phyloP scores from a whole-genome alignment of 2,329 filamentous ascomycete species.

The Hymenoscyphus salicellus region DNA sequence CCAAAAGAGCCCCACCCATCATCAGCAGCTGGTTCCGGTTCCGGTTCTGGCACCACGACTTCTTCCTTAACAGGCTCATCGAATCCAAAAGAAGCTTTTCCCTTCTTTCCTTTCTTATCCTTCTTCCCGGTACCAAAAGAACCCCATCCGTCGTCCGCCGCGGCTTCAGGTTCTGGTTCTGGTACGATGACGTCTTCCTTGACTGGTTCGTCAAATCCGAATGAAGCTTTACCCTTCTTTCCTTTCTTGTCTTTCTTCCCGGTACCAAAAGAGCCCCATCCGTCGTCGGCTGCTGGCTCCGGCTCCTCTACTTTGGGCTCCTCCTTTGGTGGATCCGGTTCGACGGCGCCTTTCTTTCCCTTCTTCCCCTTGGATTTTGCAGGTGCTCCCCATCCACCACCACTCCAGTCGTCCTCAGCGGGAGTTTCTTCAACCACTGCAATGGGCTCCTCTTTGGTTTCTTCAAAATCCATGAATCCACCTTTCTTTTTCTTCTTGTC shows the following conservation, averaged over 20 bases:
- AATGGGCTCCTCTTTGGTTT: conserved; percentile 28
- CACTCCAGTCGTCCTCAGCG: conserved; percentile 49
- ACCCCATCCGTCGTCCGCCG: conserved; percentile 24
- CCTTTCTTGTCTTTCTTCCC: conserved; percentile 46
- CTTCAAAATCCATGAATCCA: conserved; percentile 26
- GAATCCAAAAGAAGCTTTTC: conserved; percentile 21
- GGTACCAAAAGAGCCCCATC: conserved; percentile 16
- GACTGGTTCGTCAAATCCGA: conserved; percentile 29
- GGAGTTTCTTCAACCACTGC: conserved; percentile 29
- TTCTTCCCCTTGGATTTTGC: conserved; percentile 51
- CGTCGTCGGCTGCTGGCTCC: conserved; percentile 11
- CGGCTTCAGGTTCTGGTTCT: conserved; percentile 33
- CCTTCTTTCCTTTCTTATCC: conserved; percentile 46
- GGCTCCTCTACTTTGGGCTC: conserved; percentile 30
- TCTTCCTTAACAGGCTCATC: conserved; percentile 31
- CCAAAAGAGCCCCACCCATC: conserved; percentile 35
- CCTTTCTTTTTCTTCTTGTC: conserved; percentile 47
- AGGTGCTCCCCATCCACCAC: conserved; percentile 41
- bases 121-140: conserved; percentile 27
- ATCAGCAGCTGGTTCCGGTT: conserved; percentile 17
- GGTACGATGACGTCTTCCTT: conserved; percentile 23
- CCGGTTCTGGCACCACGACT: conserved; percentile 11
- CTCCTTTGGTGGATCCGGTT: conserved; percentile 32
- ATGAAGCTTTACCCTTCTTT: conserved; percentile 16
- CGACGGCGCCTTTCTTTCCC: conserved; percentile 28